Percentiles rank a stretch among this genome's conserved stretches.
Conservation (phyloP, 2,329 filamentous ascomycete species). For the Apiospora arundinis region DNA sequence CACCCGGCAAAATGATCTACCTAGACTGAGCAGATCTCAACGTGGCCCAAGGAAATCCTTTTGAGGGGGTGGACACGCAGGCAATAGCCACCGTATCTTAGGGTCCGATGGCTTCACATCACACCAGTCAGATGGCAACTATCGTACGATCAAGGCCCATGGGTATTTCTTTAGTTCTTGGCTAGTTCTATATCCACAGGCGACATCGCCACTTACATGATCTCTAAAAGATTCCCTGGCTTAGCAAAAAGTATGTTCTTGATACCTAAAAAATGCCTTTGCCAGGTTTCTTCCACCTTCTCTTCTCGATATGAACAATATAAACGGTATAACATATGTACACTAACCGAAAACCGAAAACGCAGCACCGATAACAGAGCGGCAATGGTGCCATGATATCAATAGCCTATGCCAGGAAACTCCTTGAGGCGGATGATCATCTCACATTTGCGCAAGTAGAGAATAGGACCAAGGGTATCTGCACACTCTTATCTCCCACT, state of each 20-base stretch:
- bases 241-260: background rate
- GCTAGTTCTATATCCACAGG: background rate
- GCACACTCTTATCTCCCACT: too few relatives aligned
- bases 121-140: background rate
- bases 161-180: background rate
- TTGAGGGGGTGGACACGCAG: background rate
- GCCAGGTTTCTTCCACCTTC: background rate
- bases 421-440: too few relatives aligned
- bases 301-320: background rate
- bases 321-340: too few relatives aligned
- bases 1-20: background rate
- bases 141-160: background rate
- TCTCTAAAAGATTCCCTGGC: background rate
- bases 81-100: background rate
- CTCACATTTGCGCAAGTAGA: too few relatives aligned
- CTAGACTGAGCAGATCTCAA: background rate
- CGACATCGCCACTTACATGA: background rate
- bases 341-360: too few relatives aligned
- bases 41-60: background rate
- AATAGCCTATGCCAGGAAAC: too few relatives aligned
- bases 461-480: too few relatives aligned
- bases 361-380: too few relatives aligned
- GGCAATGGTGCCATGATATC: too few relatives aligned
- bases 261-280: background rate
- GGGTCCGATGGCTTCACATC: constrained; percentile 1